Percentiles rank a stretch among this genome's conserved stretches.
Evolutionary conservation across 2,329 filamentous ascomycete species (phyloP).

Genomic region (Fusarium bulbicola): DNA sequence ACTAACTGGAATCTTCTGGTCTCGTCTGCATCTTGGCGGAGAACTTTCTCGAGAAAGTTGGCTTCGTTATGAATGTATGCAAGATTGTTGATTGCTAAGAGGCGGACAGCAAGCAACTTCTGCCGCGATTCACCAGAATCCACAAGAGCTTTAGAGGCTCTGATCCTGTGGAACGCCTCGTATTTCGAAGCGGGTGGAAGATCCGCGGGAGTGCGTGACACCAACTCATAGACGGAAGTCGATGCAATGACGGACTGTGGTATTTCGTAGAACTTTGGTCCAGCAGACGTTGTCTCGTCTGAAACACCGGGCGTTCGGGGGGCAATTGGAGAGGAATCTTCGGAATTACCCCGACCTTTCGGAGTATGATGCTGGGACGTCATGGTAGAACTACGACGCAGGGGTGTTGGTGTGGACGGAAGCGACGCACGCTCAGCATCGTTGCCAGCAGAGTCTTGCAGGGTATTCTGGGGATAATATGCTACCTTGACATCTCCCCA

Average conservation of each 20-base stretch:
- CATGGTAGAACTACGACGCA: slow-evolving; percentile 73
- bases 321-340: slow-evolving; percentile 62
- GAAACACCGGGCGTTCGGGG: slow-evolving; percentile 52
- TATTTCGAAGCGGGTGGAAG: slow-evolving; percentile 80
- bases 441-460: slow-evolving; percentile 31
- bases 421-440: slow-evolving; percentile 53
- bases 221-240: slow-evolving; percentile 64
- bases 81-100: slow-evolving; percentile 89
- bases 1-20: slow-evolving; percentile 88
- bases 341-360: slow-evolving; percentile 46
- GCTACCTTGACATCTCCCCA: slow-evolving; percentile 84
- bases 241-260: slow-evolving; percentile 64
- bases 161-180: slow-evolving; percentile 84
- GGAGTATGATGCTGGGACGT: slow-evolving; percentile 54
- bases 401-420: slow-evolving; percentile 78
- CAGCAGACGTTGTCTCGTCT: slow-evolving; percentile 49
- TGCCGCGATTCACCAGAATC: slow-evolving; percentile 73
- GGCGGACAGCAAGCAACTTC: slow-evolving; percentile 79
- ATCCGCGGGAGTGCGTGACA: slow-evolving; percentile 65
- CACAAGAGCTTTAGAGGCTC: slow-evolving; percentile 82
- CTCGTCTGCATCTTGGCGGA: slow-evolving; percentile 89
- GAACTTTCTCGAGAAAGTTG: slow-evolving; percentile 84
- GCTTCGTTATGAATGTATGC: slow-evolving; percentile 87
- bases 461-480: slow-evolving; percentile 71
- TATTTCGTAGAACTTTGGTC: slow-evolving; percentile 71